Percentiles rank a stretch among this genome's conserved stretches.
Evolutionary conservation across 495 filamentous ascomycete species (phyloP).

Genomic region (Xanthoparmelia taractica): DNA sequence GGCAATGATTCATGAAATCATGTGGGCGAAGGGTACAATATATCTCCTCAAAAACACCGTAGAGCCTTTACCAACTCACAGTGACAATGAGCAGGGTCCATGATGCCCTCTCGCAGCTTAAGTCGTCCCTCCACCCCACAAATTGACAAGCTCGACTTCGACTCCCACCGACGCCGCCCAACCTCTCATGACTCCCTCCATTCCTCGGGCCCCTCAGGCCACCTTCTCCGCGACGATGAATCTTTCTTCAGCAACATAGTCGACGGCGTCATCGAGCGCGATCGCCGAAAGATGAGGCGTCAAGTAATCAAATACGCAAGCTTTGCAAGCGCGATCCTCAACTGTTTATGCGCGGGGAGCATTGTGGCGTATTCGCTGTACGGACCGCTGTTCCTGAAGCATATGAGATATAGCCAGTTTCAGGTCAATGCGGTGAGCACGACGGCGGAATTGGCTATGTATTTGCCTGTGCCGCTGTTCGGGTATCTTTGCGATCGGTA

Average conservation of each 20-base stretch:
- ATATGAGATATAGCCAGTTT: constrained; percentile 77
- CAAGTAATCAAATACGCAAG: constrained; percentile 46
- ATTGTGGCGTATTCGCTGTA: constrained; percentile 88
- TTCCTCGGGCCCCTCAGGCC: constrained; percentile 21
- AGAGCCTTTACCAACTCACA: neutral
- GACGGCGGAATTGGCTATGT: constrained; percentile 75
- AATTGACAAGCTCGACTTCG: constrained; percentile 59
- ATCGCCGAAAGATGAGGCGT: constrained; percentile 45
- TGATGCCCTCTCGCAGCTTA: constrained; percentile 23
- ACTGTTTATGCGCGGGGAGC: constrained; percentile 70
- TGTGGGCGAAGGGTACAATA: too few relatives aligned
- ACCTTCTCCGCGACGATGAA: constrained; percentile 40
- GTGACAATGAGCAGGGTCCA: constrained; percentile 20
- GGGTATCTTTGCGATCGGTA: constrained; percentile 86
- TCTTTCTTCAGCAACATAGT: constrained; percentile 55
- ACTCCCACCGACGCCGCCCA: constrained; percentile 39
- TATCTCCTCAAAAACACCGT: neutral
- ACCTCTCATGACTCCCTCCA: constrained; percentile 30
- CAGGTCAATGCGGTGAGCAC: constrained; percentile 86
- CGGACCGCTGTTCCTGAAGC: constrained; percentile 75
- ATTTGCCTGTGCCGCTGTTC: constrained; percentile 79
- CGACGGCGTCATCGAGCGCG: constrained; percentile 51
- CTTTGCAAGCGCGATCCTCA: constrained; percentile 55
- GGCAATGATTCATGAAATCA: neutral
- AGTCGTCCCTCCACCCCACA: constrained; percentile 70